These are phyloP conservation scores for Favolaschia claudopus DNA, from an alignment of 768 basidiomycete species.

Conservation along the genomic window DNA sequence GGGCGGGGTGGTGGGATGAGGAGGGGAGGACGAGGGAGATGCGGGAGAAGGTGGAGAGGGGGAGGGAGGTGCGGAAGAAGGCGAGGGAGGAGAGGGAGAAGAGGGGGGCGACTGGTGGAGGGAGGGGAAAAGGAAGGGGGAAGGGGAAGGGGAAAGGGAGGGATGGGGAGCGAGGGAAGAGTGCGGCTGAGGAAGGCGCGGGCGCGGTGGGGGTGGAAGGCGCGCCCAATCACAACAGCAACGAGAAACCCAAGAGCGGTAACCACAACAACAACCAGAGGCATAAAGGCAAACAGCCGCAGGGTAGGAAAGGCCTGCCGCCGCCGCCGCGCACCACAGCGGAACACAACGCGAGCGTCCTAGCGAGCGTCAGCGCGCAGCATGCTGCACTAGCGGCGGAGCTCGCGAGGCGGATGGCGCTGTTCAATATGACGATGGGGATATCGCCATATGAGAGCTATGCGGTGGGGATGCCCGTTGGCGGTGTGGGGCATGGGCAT, in stretches of 20 bases:
- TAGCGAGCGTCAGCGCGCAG: too few species aligned
- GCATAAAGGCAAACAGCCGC: too few species aligned
- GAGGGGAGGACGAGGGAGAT: conserved; percentile 27
- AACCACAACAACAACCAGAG: too few species aligned
- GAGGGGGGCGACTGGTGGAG: too few species aligned
- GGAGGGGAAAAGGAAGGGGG: conserved; percentile 1
- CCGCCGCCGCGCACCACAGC: too few species aligned
- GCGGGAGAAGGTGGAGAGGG: conserved; percentile 28
- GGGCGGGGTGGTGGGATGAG: conserved; percentile 19
- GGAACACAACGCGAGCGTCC: too few species aligned
- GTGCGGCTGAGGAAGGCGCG: not conserved
- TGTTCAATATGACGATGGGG: not conserved
- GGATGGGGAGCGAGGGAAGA: not conserved
- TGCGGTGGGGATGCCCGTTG: too few species aligned
- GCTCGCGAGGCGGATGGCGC: conserved; percentile 1
- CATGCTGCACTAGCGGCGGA: not conserved
- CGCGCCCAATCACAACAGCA: too few species aligned
- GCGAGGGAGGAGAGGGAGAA: conserved; percentile 20
- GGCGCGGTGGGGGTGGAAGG: not conserved
- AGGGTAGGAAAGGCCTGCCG: too few species aligned
- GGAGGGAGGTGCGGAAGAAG: conserved; percentile 17
- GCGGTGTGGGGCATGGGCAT: not conserved
- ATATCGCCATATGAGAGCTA: too few species aligned
- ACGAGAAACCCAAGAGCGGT: too few species aligned
- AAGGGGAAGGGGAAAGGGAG: not conserved